Base-by-base conservation (phyloP, 108 stramenopile species). In the Stephanodiscus triporus region DNA sequence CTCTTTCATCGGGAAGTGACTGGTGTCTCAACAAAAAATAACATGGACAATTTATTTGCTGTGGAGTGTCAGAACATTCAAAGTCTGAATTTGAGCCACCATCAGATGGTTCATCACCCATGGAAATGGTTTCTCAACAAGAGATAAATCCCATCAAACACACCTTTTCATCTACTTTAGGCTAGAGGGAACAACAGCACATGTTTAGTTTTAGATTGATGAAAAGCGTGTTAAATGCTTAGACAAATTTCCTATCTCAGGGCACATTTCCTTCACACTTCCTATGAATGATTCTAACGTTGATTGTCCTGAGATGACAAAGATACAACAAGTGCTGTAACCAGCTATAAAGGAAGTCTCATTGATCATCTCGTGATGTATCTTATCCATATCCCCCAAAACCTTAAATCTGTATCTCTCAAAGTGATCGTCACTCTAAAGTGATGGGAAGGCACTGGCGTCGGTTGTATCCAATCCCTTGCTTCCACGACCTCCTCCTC, bases 361-460 rank as follows among this genome's bases (percentile, higher is more conserved):
- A 0, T 45, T 45, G 43, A 0, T 45, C 43, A 13, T 45, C 0
- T 45, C 43, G 16, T 16, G 43, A 45, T 45, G 4, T 16, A 16
- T 45, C 16, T 14, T 45, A 45, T 13, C 43, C 43, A 17, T 17
- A 16, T 16, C 43, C 43, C 14, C 43, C 2, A 5, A 34, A 2
- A 45, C 14, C 43, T 16, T 16, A 14, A 45, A 45, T 45, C 16
- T 16, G 16, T 45, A 13, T 16, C 43, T 45, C 14, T 45, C 14
- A 40, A 34, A 4, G 29, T 57, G 56, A 54, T 54, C 38, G 20
- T 20, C 37, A 30, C 22, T 63, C 51, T 73, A 73, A 64, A 89
- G 89, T 40, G 91, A 92, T 54, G 91, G 91, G 67, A 92, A 92
- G 51, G 87, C 91, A 63, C 54, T 73, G 49, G 81, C 84, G 60